Percentiles rank a stretch among this genome's conserved stretches.
Evolutionary conservation across 179 eudicot species (phyloP).

Genomic region (Nepenthes alata): DNA sequence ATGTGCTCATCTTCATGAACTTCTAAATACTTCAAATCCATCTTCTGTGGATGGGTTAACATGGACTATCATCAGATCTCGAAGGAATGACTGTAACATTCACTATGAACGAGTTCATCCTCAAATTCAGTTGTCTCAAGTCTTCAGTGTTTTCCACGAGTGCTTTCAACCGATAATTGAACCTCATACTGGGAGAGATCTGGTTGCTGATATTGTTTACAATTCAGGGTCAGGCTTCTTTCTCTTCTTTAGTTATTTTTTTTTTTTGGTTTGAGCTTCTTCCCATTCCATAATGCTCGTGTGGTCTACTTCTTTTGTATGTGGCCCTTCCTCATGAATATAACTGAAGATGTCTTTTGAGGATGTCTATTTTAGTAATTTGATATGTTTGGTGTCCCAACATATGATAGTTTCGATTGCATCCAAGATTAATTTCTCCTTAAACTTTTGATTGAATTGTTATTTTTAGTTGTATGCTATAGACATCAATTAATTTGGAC

Average conservation of each 20-base stretch:
- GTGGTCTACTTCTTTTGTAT: too few relatives aligned
- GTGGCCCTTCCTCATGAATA: too few relatives aligned
- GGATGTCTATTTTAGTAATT: too few relatives aligned
- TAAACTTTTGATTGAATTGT: too few relatives aligned
- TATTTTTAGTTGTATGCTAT: too few relatives aligned
- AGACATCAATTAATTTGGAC: too few relatives aligned
- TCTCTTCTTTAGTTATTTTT: not conserved
- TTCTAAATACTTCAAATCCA: conserved; percentile 25
- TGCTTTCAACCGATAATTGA: conserved; percentile 37
- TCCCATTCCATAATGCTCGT: not conserved
- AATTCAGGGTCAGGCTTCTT: conserved; percentile 35
- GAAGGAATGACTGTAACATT: conserved; percentile 39
- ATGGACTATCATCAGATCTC: conserved; percentile 39
- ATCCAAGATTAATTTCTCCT: too few relatives aligned
- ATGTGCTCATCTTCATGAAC: conserved; percentile 39
- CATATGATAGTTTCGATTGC: too few relatives aligned
- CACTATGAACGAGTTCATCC: conserved; percentile 34
- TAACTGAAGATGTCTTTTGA: too few relatives aligned
- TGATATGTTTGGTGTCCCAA: too few relatives aligned
- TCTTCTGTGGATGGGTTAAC: conserved; percentile 27
- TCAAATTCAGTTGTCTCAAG: conserved; percentile 29
- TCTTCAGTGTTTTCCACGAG: conserved; percentile 31
- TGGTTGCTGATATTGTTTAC: conserved; percentile 38
- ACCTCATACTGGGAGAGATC: conserved; percentile 34
- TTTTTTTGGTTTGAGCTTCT: not conserved